A percentile compares a stretch with the other conserved stretches of the same genome.
Conservation (phyloP, 805 yeast genomes). For the Candida sphagnicola region DNA sequence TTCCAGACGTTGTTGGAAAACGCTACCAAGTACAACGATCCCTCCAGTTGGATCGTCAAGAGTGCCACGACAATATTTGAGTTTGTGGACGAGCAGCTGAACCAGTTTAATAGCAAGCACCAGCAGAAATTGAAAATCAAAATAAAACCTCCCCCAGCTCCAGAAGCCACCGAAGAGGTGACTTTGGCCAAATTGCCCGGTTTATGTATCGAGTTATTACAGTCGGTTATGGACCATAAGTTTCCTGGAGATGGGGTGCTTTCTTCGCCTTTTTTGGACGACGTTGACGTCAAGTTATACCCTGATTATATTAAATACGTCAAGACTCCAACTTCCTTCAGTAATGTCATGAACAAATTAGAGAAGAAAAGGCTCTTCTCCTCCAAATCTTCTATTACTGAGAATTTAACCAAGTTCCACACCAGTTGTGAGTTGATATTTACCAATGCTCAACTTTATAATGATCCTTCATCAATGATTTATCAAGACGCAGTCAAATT, state of each 20-base stretch:
- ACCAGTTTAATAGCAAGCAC: constrained; percentile 19
- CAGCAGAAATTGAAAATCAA: constrained; percentile 12
- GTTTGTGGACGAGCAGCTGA: constrained; percentile 50
- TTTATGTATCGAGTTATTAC: constrained; percentile 22
- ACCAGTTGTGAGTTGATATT: constrained; percentile 63
- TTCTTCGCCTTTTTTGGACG: constrained; percentile 70
- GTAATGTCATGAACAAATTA: constrained; percentile 50
- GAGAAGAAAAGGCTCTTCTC: constrained; percentile 42
- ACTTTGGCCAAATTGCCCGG: constrained; percentile 18
- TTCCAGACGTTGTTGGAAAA: constrained; percentile 34
- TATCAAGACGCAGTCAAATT: constrained; percentile 67
- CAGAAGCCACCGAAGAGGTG: constrained; percentile 10
- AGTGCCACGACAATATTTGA: constrained; percentile 58
- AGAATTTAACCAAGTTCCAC: constrained; percentile 55
- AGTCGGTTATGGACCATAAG: constrained; percentile 41
- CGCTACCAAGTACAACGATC: constrained; percentile 38
- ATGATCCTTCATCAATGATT: constrained; percentile 68
- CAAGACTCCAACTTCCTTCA: constrained; percentile 70
- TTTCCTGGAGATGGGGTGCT: constrained; percentile 48
- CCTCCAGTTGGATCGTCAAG: constrained; percentile 53
- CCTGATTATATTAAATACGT: constrained; percentile 81
- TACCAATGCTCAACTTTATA: constrained; percentile 73
- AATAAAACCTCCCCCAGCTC: constrained; percentile 5
- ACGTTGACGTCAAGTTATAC: constrained; percentile 63
- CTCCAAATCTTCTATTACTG: constrained; percentile 23